Percentiles rank a stretch among this genome's conserved stretches.
phyloP scores from a whole-genome alignment of 1,284 basidiomycete species.

The Ceratobasidium sp. region DNA sequence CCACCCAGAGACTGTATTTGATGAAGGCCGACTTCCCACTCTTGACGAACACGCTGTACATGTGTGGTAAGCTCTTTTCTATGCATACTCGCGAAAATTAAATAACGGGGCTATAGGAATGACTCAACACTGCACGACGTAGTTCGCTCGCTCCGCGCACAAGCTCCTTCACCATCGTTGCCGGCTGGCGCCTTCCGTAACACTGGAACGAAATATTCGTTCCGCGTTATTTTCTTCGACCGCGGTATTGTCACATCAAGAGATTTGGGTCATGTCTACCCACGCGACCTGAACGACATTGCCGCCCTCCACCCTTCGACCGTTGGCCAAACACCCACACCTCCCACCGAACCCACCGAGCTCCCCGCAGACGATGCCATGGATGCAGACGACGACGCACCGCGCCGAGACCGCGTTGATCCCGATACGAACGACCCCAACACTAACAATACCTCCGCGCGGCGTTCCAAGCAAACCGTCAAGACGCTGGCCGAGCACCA shows the following conservation, averaged over 20 bases:
- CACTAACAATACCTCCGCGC: slow-evolving; percentile 55
- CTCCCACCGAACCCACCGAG: slow-evolving; percentile 52
- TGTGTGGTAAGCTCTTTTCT: slow-evolving; percentile 66
- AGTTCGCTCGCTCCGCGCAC: slow-evolving; percentile 72
- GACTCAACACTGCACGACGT: slow-evolving; percentile 83
- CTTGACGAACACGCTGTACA: slow-evolving; percentile 81
- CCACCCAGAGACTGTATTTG: slow-evolving; percentile 76
- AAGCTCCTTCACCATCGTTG: slow-evolving; percentile 65
- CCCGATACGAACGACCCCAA: slow-evolving; percentile 64
- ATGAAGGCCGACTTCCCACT: slow-evolving; percentile 77
- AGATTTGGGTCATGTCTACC: slow-evolving; percentile 82
- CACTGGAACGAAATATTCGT: slow-evolving; percentile 80
- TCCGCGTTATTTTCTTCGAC: slow-evolving; percentile 82
- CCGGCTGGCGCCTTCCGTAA: slow-evolving; percentile 77
- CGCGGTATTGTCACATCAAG: slow-evolving; percentile 79
- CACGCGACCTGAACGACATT: slow-evolving; percentile 82
- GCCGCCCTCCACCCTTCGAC: slow-evolving; percentile 65
- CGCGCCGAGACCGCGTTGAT: slow-evolving; percentile 54
- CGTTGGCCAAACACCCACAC: slow-evolving; percentile 28
- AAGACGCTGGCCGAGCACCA: slow-evolving; percentile 79
- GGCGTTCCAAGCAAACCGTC: slow-evolving; percentile 34
- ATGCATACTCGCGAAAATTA: not conserved
- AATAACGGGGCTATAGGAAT: slow-evolving; percentile 65
- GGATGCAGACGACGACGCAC: slow-evolving; percentile 50
- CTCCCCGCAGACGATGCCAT: slow-evolving; percentile 65